Base-by-base conservation (phyloP, 2,329 filamentous ascomycete genomes). In the Aureobasidium mangrovei region DNA sequence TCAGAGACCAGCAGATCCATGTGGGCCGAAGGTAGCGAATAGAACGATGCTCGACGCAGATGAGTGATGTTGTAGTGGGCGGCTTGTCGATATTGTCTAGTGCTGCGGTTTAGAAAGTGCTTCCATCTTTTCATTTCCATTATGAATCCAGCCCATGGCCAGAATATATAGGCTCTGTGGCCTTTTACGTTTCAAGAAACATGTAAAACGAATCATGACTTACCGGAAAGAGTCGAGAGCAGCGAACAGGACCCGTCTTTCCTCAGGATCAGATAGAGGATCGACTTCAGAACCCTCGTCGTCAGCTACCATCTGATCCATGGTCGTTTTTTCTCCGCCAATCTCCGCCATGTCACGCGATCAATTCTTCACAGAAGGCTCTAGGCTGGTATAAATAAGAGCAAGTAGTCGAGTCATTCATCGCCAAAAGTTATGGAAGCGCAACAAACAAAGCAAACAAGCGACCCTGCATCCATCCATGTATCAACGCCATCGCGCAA, bases 41-140 rank as follows among this genome's bases (percentile, higher is more conserved):
- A 98, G 71, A 98, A 96, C 10, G 89, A 86, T 69, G 93, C 90
- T 29, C 94, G 84, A 26, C 93, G 85, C 18, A 91, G 79, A 69
- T 97, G 91, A 4, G 91, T 97, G 60, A 87, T 85, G 69, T 95
- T 94, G 72, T 86, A 86, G 68, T 97, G 91, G 4, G 91, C 86
- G 27, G 83, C 81, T 63, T 84, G 86, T 60, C 87, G 84, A 68
- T 96, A 96, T 52, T 69, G 66, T 41, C 67, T 69, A 58, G 29
- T 29, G 7, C 26, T 27, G 10, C 32, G 29, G 31, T 27, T 36
- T 29, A 47, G 57, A 54, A 35, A 18, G 33, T 28, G n/a, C n/a
- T 33, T 31, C 40, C 39, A 36, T 41, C 18, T 38, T 46, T 32
- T 8, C 27, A n/a, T 27, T 7, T 35, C 10, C 10, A 35, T 35